phyloP scores from a whole-genome alignment of 139 green algal genomes.

The Volvox reticuliferus region DNA sequence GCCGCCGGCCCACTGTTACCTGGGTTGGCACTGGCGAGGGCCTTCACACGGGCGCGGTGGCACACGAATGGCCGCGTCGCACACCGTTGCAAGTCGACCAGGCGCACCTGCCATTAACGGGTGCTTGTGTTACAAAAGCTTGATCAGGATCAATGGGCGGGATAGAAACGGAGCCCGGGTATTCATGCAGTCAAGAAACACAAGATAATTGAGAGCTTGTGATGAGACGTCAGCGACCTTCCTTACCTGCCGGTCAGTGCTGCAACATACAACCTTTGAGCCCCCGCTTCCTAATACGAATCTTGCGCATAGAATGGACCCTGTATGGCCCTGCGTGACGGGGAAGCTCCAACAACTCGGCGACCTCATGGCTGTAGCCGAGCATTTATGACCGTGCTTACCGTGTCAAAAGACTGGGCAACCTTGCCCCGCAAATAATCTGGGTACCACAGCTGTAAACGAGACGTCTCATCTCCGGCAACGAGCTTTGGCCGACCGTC shows the following conservation, averaged over 20 bases:
- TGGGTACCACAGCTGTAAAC: neutral
- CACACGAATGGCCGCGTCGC: constrained; percentile 34
- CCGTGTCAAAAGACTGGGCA: neutral
- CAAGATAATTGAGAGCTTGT: no score
- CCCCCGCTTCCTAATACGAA: neutral
- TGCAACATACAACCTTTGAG: constrained; percentile 18
- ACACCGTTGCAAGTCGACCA: constrained; percentile 40
- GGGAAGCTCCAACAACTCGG: neutral
- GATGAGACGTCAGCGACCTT: neutral
- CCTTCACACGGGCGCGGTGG: constrained; percentile 37
- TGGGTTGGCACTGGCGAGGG: constrained; percentile 6
- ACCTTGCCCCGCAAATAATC: neutral
- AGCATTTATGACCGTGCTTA: neutral
- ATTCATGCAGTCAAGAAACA: no score
- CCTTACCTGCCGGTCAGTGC: constrained; percentile 22
- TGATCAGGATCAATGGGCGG: no score
- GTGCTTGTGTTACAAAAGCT: no score
- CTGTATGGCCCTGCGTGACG: constrained; percentile 14
- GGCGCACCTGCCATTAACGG: constrained; percentile 10
- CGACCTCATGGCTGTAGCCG: constrained; percentile 17
- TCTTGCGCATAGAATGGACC: neutral
- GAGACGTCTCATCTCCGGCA: neutral
- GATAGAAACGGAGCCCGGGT: no score
- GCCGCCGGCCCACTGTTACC: neutral
- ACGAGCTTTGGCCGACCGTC: neutral